These are phyloP conservation scores for Vinca major DNA, from an alignment of 305 asterid species.

Conservation along the genomic window DNA sequence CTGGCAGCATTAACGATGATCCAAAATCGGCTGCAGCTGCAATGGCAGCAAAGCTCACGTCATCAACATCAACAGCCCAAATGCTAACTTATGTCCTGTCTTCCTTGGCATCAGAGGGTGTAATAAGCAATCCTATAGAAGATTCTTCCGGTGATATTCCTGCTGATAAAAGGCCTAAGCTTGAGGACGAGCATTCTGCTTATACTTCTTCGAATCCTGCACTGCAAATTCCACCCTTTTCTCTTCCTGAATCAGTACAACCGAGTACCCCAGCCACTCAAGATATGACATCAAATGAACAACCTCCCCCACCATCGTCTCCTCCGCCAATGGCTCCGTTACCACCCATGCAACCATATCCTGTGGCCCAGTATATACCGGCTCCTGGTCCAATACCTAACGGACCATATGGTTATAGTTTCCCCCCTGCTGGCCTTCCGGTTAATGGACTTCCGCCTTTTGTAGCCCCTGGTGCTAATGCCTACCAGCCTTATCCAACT, in stretches of 20 bases:
- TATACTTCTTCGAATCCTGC: conserved; percentile 35
- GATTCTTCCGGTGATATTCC: conserved; percentile 42
- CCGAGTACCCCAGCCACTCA: conserved; percentile 28
- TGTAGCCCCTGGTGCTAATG: conserved; percentile 28
- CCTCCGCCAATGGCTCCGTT: conserved; percentile 56
- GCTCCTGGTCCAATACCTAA: conserved; percentile 34
- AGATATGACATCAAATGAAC: conserved; percentile 29
- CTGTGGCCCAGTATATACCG: conserved; percentile 50
- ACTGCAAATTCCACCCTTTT: conserved; percentile 20
- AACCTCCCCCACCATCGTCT: conserved; percentile 70
- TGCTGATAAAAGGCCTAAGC: conserved; percentile 58
- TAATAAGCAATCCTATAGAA: conserved; percentile 39
- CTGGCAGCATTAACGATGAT: conserved; percentile 38
- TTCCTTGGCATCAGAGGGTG: conserved; percentile 81
- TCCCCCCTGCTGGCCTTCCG: conserved; percentile 31
- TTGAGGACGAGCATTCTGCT: conserved; percentile 41
- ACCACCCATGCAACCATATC: conserved; percentile 66
- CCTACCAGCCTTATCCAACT: conserved; percentile 43
- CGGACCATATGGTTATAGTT: conserved; percentile 43
- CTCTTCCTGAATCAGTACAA: conserved; percentile 25
- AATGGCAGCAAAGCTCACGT: conserved; percentile 76
- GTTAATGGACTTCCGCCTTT: conserved; percentile 29
- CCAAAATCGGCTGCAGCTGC: conserved; percentile 79
- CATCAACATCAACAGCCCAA: conserved; percentile 80
- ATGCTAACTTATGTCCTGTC: conserved; percentile 74